A percentile compares a stretch with the other conserved stretches of the same genome.
Evolutionary conservation across 1,284 basidiomycete species (phyloP).

Genomic region (Irpex sp.): DNA sequence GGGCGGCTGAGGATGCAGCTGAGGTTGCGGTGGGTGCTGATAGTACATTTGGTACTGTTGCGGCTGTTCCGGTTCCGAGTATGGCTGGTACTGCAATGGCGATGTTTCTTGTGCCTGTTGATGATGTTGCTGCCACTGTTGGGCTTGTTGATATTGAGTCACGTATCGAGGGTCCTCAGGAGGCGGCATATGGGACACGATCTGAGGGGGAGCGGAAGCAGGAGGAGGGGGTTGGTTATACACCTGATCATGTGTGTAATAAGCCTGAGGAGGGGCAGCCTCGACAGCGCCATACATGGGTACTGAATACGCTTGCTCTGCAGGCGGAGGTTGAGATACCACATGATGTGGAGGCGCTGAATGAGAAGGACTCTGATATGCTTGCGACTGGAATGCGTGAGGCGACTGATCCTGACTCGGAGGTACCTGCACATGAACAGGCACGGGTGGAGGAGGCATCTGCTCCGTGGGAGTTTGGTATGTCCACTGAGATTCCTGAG

Average conservation of each 20-base stretch:
- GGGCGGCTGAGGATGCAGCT: too few relatives aligned
- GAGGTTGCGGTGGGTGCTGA: not conserved
- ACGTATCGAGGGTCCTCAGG: not conserved
- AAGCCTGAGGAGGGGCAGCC: not conserved
- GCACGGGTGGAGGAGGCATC: slow-evolving; percentile 7
- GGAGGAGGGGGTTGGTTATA: not conserved
- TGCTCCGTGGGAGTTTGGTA: not conserved
- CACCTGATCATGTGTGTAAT: slow-evolving; percentile 5
- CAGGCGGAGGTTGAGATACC: not conserved
- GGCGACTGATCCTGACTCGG: not conserved
- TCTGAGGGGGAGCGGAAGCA: slow-evolving; percentile 2
- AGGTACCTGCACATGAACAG: not conserved
- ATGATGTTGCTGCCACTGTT: slow-evolving; percentile 3
- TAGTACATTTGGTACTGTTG: slow-evolving; percentile 2
- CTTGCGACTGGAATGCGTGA: not conserved
- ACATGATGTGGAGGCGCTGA: not conserved
- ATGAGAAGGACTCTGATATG: not conserved
- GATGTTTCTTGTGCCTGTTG: slow-evolving; percentile 14
- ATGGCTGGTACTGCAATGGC: not conserved
- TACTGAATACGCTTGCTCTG: slow-evolving; percentile 10
- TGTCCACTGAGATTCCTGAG: slow-evolving; percentile 5
- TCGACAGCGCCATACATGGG: slow-evolving; percentile 18
- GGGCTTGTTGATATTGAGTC: not conserved
- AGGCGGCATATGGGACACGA: not conserved
- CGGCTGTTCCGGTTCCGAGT: slow-evolving; percentile 3